Conservation (phyloP, 2,329 filamentous ascomycete species). For the Berkeleyomyces basicola region DNA sequence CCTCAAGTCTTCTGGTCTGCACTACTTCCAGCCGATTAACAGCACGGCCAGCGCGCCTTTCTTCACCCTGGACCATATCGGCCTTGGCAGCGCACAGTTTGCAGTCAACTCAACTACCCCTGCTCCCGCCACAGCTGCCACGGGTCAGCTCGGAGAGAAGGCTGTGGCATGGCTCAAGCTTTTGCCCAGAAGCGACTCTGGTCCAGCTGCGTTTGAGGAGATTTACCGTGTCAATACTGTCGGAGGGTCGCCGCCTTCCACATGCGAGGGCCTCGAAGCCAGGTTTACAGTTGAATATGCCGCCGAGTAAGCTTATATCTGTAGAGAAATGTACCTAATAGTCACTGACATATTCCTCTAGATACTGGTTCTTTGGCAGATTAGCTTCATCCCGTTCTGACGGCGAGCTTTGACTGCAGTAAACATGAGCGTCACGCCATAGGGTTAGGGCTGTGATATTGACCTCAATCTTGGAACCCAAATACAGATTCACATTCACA, state of each 20-base stretch:
- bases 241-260: slow-evolving; percentile 58
- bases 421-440: neutral
- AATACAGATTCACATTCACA: too few relatives aligned
- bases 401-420: neutral
- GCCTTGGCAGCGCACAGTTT: slow-evolving; percentile 30
- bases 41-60: slow-evolving; percentile 50
- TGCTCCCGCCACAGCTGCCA: slow-evolving; percentile 45
- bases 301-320: slow-evolving; percentile 50
- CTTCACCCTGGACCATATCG: slow-evolving; percentile 56
- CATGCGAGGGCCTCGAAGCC: slow-evolving; percentile 47
- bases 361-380: slow-evolving; percentile 24
- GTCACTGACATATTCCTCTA: slow-evolving; percentile 14
- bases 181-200: slow-evolving; percentile 31
- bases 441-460: neutral
- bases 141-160: slow-evolving; percentile 44
- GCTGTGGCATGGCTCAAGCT: slow-evolving; percentile 75
- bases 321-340: slow-evolving; percentile 2
- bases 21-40: slow-evolving; percentile 46
- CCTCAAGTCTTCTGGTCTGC: slow-evolving; percentile 53
- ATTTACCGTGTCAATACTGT: slow-evolving; percentile 76
- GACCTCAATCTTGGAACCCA: too few relatives aligned
- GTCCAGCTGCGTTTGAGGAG: slow-evolving; percentile 43
- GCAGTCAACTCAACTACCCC: slow-evolving; percentile 42
- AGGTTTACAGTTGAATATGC: slow-evolving; percentile 64
- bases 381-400: neutral